Conservation (phyloP, 345 rosid species). For the Eucalyptus caleyi region DNA sequence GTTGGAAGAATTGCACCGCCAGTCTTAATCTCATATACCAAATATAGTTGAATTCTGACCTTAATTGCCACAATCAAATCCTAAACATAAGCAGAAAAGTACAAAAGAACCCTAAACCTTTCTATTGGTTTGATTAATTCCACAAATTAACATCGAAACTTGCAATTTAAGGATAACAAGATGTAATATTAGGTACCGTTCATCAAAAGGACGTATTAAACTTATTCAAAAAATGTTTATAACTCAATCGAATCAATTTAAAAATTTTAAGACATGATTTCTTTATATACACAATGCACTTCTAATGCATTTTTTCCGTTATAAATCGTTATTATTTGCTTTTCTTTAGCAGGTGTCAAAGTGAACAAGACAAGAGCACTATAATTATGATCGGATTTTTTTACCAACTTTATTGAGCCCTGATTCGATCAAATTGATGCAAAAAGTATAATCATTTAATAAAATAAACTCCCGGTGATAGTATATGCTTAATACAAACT, state of each 20-base stretch:
- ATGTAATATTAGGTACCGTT: not conserved
- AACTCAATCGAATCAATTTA: not conserved
- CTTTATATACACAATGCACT: not conserved
- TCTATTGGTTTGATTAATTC: not conserved
- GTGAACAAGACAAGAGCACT: accelerated
- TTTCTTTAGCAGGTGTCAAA: not conserved
- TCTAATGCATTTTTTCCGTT: not conserved
- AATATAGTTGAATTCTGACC: not conserved
- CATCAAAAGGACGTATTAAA: not conserved
- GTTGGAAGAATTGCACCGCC: not conserved
- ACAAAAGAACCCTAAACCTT: not conserved
- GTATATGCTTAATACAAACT: not conserved
- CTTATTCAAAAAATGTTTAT: no score
- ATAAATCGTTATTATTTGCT: not conserved
- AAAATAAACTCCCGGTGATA: not conserved
- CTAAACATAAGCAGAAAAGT: not conserved
- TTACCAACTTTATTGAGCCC: not conserved
- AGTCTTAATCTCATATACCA: not conserved
- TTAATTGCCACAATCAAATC: not conserved
- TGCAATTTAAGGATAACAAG: not conserved
- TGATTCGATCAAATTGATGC: not conserved
- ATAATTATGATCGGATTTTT: not conserved
- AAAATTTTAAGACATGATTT: not conserved
- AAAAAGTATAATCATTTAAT: not conserved
- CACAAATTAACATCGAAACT: no score